Evolutionary conservation across 148 eudicot genomes (phyloP).

Genomic region (Rhododendron vialii): DNA sequence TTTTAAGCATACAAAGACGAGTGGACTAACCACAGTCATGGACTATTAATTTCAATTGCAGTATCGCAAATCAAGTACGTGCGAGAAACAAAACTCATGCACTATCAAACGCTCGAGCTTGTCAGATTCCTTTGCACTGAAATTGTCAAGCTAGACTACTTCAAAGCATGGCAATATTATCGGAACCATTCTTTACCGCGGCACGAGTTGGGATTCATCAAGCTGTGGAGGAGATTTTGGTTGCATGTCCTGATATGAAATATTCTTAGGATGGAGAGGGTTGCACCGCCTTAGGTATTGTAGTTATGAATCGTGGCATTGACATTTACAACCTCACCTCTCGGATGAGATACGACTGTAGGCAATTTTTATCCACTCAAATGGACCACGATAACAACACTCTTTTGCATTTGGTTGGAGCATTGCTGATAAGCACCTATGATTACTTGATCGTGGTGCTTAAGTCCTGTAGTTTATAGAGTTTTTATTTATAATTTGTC

Average conservation of each 20-base stretch:
- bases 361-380: not conserved
- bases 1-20: not conserved
- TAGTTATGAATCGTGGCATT: constrained; percentile 2
- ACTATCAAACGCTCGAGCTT: constrained; percentile 8
- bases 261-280: not conserved
- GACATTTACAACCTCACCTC: not conserved
- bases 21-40: not conserved
- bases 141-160: not conserved
- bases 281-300: constrained; percentile 2
- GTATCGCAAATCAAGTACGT: not conserved
- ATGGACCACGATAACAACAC: not conserved
- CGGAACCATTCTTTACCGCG: not conserved
- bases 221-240: constrained; percentile 19
- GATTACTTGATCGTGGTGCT: too few species aligned
- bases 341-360: not conserved
- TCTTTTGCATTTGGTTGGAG: constrained; percentile 6
- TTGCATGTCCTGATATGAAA: constrained; percentile 9
- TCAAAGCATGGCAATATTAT: constrained; percentile 6
- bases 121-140: constrained; percentile 15
- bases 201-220: constrained; percentile 13
- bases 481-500: too few species aligned
- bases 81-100: constrained; percentile 10
- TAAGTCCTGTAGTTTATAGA: too few species aligned
- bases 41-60: not conserved
- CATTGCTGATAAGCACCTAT: too few species aligned